phyloP scores from a whole-genome alignment of 2,329 filamentous ascomycete genomes.

The Diplodia scrobiculata region DNA sequence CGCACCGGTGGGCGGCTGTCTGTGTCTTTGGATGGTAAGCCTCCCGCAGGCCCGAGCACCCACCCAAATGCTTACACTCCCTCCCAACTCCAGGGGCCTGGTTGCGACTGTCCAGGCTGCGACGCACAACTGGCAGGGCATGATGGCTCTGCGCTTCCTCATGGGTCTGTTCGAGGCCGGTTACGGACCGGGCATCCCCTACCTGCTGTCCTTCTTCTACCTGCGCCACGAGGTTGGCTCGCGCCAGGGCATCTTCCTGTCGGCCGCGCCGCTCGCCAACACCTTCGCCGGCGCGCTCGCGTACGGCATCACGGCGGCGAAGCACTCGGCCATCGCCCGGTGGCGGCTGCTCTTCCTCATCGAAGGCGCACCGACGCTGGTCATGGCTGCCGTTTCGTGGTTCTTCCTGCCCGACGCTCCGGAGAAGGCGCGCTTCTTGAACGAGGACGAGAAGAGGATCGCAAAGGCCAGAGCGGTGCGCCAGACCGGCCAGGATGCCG shows the following conservation, averaged over 20 bases:
- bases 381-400: conserved; percentile 48
- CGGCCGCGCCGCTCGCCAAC: conserved; percentile 69
- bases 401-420: conserved; percentile 52
- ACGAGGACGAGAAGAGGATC: conserved; percentile 45
- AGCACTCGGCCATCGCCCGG: conserved; percentile 51
- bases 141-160: conserved; percentile 43
- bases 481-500: conserved; percentile 38
- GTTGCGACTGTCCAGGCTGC: conserved; percentile 41
- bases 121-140: conserved; percentile 38
- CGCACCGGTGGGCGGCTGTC: conserved; percentile 43
- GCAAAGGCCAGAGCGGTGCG: conserved; percentile 38
- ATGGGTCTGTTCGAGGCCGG: conserved; percentile 49
- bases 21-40: conserved; percentile 41
- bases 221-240: conserved; percentile 59
- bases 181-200: conserved; percentile 52
- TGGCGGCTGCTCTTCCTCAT: conserved; percentile 63
- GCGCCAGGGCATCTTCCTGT: conserved; percentile 57
- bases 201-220: conserved; percentile 62
- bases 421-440: conserved; percentile 48
- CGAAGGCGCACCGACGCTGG: conserved; percentile 49
- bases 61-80: background rate
- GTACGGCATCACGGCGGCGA: conserved; percentile 53
- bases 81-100: conserved; percentile 32
- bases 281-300: conserved; percentile 70
- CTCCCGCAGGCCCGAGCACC: background rate